Conservation (phyloP, 306 rosid genomes). For the Casuarina glauca region DNA sequence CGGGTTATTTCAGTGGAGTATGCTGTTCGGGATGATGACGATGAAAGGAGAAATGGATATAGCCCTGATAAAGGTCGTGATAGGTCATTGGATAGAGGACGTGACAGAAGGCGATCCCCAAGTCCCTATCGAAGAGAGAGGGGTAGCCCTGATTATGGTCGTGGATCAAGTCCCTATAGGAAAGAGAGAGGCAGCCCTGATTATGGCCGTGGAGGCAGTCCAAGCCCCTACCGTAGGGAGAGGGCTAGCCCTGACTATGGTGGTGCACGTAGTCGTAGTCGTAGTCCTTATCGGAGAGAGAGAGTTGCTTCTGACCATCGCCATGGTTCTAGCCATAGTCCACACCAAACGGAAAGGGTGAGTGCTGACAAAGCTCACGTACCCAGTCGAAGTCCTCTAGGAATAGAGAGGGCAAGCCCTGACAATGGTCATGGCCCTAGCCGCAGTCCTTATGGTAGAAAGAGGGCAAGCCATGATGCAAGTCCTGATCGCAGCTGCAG, state of each 20-base stretch:
- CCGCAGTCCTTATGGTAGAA: conserved; percentile 34
- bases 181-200: conserved; percentile 81
- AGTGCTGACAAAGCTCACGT: conserved; percentile 41
- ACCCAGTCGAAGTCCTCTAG: conserved; percentile 36
- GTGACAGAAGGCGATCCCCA: conserved; percentile 82
- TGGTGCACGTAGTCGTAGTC: conserved; percentile 60
- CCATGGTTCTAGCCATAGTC: conserved; percentile 48
- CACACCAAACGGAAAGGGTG: conserved; percentile 37
- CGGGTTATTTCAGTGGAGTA: conserved; percentile 94
- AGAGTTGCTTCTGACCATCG: conserved; percentile 33
- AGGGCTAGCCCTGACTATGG: conserved; percentile 65
- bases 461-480: conserved; percentile 37
- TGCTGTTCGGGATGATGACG: conserved; percentile 88
- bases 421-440: conserved; percentile 33
- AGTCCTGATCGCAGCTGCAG: conserved; percentile 33
- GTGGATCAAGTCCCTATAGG: conserved; percentile 65
- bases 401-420: conserved; percentile 31
- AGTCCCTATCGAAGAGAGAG: conserved; percentile 87
- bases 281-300: conserved; percentile 48
- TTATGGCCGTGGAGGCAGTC: conserved; percentile 66
- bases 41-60: conserved; percentile 67
- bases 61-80: conserved; percentile 83
- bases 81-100: conserved; percentile 63
- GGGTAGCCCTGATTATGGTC: conserved; percentile 98
- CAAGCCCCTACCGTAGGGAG: conserved; percentile 61